These are phyloP conservation scores for Pontederia paniculata DNA, from an alignment of 176 grass and related monocot species.

Conservation along the genomic window DNA sequence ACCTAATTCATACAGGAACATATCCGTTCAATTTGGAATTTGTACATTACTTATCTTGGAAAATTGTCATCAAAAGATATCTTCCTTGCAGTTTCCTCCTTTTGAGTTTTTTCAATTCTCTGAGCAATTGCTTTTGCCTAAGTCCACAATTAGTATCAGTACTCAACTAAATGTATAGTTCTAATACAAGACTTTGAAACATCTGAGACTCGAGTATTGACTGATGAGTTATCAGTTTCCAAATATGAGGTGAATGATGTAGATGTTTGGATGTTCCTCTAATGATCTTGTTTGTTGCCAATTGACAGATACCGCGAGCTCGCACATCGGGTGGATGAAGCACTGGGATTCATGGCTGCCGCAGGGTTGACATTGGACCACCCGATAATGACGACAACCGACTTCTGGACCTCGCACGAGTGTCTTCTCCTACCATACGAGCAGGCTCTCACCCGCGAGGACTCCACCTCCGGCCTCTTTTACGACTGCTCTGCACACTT, in stretches of 20 bases:
- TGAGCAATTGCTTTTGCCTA: too few relatives aligned
- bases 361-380: conserved; percentile 81
- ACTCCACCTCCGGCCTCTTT: conserved; percentile 82
- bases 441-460: conserved; percentile 82
- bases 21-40: too few relatives aligned
- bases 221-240: too few relatives aligned
- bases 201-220: too few relatives aligned
- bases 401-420: conserved; percentile 96
- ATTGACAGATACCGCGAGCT: conserved; percentile 71
- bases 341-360: conserved; percentile 90
- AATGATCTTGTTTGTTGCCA: not conserved
- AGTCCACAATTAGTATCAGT: too few relatives aligned
- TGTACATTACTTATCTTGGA: too few relatives aligned
- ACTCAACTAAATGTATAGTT: too few relatives aligned
- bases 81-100: too few relatives aligned
- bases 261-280: not conserved
- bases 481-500: conserved; percentile 98
- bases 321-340: conserved; percentile 83
- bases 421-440: conserved; percentile 93
- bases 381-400: conserved; percentile 93
- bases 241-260: not conserved
- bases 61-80: too few relatives aligned
- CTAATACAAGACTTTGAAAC: too few relatives aligned
- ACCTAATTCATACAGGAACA: not conserved
- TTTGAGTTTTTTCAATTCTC: too few relatives aligned